A percentile compares a stretch with the other conserved stretches of the same genome.
Evolutionary conservation across 1,284 basidiomycete genomes (phyloP).

Genomic region (Ceratobasidium sp.): DNA sequence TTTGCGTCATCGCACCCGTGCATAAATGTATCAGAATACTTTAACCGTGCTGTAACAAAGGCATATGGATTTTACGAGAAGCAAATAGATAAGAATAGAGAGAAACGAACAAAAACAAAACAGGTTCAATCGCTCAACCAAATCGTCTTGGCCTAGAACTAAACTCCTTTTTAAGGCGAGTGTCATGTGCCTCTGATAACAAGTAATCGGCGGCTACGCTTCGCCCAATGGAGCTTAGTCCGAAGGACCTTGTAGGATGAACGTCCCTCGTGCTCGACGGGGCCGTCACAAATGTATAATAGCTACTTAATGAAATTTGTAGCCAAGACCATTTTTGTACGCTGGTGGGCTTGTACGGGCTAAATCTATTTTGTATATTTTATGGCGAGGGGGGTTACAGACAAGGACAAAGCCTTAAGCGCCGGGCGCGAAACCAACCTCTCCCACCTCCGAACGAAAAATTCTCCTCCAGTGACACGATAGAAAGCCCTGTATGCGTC

Average conservation of each 20-base stretch:
- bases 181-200: neutral
- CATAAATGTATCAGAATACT: too few relatives aligned
- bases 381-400: neutral
- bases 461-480: too few relatives aligned
- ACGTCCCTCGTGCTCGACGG: neutral
- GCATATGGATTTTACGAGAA: too few relatives aligned
- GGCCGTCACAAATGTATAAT: neutral
- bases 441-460: too few relatives aligned
- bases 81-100: too few relatives aligned
- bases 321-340: neutral
- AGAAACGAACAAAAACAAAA: too few relatives aligned
- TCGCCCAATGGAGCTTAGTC: slow-evolving; percentile 5
- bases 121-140: too few relatives aligned
- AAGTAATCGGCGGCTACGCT: neutral
- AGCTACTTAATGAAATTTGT: slow-evolving; percentile 2
- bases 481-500: neutral
- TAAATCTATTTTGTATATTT: neutral
- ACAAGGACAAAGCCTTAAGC: neutral
- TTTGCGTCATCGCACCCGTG: too few relatives aligned
- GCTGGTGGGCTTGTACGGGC: too few relatives aligned
- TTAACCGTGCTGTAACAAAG: too few relatives aligned
- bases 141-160: neutral
- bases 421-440: neutral
- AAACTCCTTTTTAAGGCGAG: neutral
- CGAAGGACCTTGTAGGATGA: neutral